These are phyloP conservation scores for Ascochyta viciae-villosae DNA, from an alignment of 2,329 filamentous ascomycete species.

Conservation along the genomic window DNA sequence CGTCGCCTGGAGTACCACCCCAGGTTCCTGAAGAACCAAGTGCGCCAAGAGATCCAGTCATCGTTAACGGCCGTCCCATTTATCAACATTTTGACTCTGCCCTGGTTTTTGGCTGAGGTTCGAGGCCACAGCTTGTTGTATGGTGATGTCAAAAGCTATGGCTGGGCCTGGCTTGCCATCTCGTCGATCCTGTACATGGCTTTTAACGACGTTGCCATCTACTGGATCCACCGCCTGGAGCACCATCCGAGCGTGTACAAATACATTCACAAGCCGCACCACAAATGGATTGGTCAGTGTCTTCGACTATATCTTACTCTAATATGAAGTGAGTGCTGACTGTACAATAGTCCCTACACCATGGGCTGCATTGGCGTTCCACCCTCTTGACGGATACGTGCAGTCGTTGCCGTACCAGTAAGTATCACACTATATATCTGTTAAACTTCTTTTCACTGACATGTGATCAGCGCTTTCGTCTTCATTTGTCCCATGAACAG, in stretches of 20 bases:
- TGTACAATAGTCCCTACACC: constrained; percentile 52
- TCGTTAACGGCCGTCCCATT: constrained; percentile 54
- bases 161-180: constrained; percentile 47
- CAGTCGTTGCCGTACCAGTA: constrained; percentile 59
- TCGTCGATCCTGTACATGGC: constrained; percentile 54
- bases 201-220: constrained; percentile 57
- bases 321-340: not conserved
- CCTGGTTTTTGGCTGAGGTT: constrained; percentile 58
- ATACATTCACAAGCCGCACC: constrained; percentile 58
- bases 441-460: constrained; percentile 5
- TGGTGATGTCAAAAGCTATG: constrained; percentile 43
- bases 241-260: constrained; percentile 58
- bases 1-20: constrained; percentile 56
- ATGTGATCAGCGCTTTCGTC: constrained; percentile 48
- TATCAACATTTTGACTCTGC: constrained; percentile 56
- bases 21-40: constrained; percentile 58
- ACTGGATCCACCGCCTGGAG: constrained; percentile 58
- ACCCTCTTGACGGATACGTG: constrained; percentile 56
- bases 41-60: constrained; percentile 54
- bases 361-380: constrained; percentile 58
- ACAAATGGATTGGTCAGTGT: constrained; percentile 57
- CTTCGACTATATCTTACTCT: not conserved
- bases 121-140: constrained; percentile 57
- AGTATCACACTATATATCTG: constrained; percentile 19
- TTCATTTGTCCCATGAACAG: constrained; percentile 57